A percentile compares a stretch with the other conserved stretches of the same genome.
phyloP scores from a whole-genome alignment of 2,329 filamentous ascomycete genomes.

The Hypoxylon sp. region DNA sequence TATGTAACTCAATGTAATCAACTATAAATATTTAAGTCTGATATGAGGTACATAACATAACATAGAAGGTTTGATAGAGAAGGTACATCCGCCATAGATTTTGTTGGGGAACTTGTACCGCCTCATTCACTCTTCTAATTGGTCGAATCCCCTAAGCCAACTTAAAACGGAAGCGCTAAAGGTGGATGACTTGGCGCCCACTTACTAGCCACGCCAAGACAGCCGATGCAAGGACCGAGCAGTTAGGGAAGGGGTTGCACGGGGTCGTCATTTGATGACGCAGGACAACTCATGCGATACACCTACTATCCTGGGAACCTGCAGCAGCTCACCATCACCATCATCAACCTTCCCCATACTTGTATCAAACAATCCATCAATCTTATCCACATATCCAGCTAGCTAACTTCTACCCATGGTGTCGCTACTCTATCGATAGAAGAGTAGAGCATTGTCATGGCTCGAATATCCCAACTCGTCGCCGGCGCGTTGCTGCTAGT shows the following conservation, averaged over 20 bases:
- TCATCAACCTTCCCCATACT: constrained; percentile 11
- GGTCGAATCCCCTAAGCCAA: constrained; percentile 20
- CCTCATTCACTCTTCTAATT: constrained; percentile 12
- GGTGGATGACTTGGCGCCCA: constrained; percentile 18
- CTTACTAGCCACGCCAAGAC: constrained; percentile 29
- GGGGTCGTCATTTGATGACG: constrained; percentile 45
- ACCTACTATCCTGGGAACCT: constrained; percentile 19
- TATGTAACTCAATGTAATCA: too few relatives aligned
- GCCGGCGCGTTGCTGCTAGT: constrained; percentile 55
- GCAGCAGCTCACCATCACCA: constrained; percentile 23
- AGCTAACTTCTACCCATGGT: constrained; percentile 40
- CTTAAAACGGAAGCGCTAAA: constrained; percentile 13
- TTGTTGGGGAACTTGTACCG: constrained; percentile 22
- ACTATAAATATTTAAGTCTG: too few relatives aligned
- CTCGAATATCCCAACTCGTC: constrained; percentile 56
- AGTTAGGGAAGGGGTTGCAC: constrained; percentile 3
- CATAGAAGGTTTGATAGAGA: not conserved
- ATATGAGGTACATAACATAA: too few relatives aligned
- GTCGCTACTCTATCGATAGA: constrained; percentile 28
- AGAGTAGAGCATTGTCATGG: constrained; percentile 54
- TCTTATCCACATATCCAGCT: constrained; percentile 9
- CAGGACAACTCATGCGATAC: constrained; percentile 42
- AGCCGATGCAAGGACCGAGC: constrained; percentile 22
- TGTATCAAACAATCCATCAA: constrained; percentile 23
- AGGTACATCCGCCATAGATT: not conserved